Evolutionary conservation across 768 basidiomycete genomes (phyloP), one percentile per base, ranked within the genome.

Genomic region (Mycena pura): DNA sequence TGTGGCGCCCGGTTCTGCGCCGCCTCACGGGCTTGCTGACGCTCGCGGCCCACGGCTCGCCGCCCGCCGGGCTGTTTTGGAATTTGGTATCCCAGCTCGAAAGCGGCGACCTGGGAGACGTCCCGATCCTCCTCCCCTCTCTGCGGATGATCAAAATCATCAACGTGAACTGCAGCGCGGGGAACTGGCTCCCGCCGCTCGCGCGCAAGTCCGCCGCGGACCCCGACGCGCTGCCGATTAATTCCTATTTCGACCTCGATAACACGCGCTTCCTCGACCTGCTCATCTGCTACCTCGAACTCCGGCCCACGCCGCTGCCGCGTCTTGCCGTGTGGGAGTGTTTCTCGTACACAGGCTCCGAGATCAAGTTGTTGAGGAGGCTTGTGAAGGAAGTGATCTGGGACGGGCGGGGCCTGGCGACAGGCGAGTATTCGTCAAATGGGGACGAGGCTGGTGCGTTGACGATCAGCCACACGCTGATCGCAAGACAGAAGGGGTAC

Each of bases 231-330:
- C 25, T 24, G 21, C 25, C 34, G 5, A 29, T 52, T 17, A 64
- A 54, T 27, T 59, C 57, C 1, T 64, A 54, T 32, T 31, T 59
- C 52, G 57, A 63, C 22, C 39, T 47, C 7, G 62, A 63, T 32
- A 47, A 40, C 7, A 45, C 57, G 8, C 58, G 58, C 19, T 60
- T 60, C 43, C 32, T 60, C 10, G 58, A 60, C 29, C 38, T 60
- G 8, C 22, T 60, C 19, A 17, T 60, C 1, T 53, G 27, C 50
- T 60, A 60, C 17, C 58, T 60, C 36, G 58, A 60, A 45, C 44
- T 52, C 6, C 58, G 58, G 8, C 36, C 36, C 14, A 24, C 13
- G 24, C 24, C 24, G 25, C 43, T 48, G 25, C 38, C 39, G 24
- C 45, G 31, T 17, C 41, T 63, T 29, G 54, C 44, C 21, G 2